phyloP scores from a whole-genome alignment of 176 grass and related monocot species.

The Aegilops speltoides region DNA sequence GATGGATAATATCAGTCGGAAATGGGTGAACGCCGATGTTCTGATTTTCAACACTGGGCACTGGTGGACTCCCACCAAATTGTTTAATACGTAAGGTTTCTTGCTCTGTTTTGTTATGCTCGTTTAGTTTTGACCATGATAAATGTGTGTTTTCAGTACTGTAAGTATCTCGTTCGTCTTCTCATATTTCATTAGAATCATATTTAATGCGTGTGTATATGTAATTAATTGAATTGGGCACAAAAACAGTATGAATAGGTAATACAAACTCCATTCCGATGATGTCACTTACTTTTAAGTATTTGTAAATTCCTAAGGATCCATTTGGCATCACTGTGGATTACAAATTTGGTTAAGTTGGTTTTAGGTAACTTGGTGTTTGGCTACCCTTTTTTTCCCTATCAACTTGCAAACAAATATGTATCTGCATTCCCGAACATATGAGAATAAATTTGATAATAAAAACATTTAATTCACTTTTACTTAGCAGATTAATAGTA shows the following conservation, averaged over 20 bases:
- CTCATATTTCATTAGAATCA: not conserved
- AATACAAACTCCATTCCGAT: not conserved
- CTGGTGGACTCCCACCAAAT: conserved; percentile 93
- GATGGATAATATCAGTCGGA: conserved; percentile 73
- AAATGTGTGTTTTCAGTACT: not conserved
- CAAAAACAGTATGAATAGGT: not conserved
- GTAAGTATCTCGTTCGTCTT: not conserved
- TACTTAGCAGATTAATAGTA: not conserved
- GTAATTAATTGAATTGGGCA: not conserved
- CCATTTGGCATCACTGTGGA: not conserved
- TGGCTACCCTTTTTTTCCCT: not conserved
- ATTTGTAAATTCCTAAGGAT: not conserved
- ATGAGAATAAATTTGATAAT: not conserved
- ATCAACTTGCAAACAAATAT: not conserved
- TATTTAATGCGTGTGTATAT: not conserved
- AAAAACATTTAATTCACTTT: not conserved
- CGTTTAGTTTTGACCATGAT: not conserved
- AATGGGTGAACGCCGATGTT: conserved; percentile 83
- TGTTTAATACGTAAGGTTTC: conserved; percentile 84
- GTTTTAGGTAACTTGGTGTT: not conserved
- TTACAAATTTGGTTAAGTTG: not conserved
- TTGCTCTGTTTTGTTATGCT: not conserved
- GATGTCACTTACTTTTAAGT: not conserved
- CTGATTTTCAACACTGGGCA: conserved; percentile 94
- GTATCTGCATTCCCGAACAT: not conserved